Evolutionary conservation across 768 basidiomycete species (phyloP).

Genomic region (Phaeotremella fagi): DNA sequence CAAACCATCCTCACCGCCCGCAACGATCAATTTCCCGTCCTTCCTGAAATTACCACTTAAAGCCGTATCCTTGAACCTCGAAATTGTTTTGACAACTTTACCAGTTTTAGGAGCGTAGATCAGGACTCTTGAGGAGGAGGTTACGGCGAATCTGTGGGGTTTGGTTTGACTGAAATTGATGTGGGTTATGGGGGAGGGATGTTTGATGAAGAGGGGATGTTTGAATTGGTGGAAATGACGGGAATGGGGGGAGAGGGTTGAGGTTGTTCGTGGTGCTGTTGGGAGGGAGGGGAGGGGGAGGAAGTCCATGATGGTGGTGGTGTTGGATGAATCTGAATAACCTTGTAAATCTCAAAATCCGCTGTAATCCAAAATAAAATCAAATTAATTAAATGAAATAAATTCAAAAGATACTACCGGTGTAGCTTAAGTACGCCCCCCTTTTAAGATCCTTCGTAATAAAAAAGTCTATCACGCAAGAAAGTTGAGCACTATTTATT

Average conservation of each 20-base stretch:
- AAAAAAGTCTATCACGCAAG: too few relatives aligned
- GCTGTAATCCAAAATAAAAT: too few relatives aligned
- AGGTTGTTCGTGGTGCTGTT: constrained; percentile 28
- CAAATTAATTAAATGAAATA: too few relatives aligned
- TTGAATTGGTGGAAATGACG: constrained; percentile 47
- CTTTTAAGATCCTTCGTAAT: too few relatives aligned
- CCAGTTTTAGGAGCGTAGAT: constrained; percentile 95
- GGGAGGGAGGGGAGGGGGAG: constrained; percentile 39
- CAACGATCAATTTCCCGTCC: constrained; percentile 92
- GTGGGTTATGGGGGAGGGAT: constrained; percentile 92
- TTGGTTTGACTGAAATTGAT: constrained; percentile 81
- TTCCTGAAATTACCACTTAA: constrained; percentile 78
- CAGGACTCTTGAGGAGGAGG: constrained; percentile 86
- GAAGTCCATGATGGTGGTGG: constrained; percentile 46
- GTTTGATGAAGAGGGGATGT: constrained; percentile 74
- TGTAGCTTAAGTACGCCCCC: too few relatives aligned
- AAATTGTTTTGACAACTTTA: constrained; percentile 91
- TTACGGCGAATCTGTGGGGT: constrained; percentile 93
- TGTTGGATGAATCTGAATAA: too few relatives aligned
- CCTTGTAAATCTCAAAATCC: too few relatives aligned
- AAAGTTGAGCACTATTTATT: too few relatives aligned
- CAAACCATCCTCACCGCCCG: constrained; percentile 88
- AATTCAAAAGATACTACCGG: too few relatives aligned
- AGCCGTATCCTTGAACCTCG: constrained; percentile 94
- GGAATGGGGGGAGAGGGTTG: constrained; percentile 42